Evolutionary conservation across 352 stramenopile species (phyloP).

Genomic region (Phytophthora pseudosyringae): DNA sequence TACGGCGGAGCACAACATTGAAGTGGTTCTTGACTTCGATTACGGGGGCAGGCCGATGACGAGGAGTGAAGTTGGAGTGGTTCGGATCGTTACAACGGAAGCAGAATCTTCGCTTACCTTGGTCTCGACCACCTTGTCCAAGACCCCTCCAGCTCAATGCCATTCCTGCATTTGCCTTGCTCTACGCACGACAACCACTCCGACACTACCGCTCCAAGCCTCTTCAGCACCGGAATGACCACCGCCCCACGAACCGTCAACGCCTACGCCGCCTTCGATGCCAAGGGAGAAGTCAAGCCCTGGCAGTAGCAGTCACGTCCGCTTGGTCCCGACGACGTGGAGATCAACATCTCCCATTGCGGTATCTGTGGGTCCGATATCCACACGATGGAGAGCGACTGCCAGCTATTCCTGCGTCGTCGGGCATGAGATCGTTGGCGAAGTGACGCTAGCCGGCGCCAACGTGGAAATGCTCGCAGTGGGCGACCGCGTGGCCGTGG

Average conservation of each 20-base stretch:
- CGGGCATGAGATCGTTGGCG: conserved; percentile 53
- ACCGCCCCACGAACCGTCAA: conserved; percentile 16
- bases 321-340: conserved; percentile 44
- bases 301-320: conserved; percentile 46
- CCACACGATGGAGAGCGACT: conserved; percentile 37
- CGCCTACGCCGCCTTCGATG: conserved; percentile 45
- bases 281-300: conserved; percentile 19
- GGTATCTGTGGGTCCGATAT: conserved; percentile 57
- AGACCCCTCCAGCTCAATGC: too few relatives aligned
- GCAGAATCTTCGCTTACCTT: too few relatives aligned
- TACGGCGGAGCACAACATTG: too few relatives aligned
- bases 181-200: too few relatives aligned
- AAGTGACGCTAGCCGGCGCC: conserved; percentile 5
- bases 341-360: conserved; percentile 61
- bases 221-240: background rate
- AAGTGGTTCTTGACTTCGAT: too few relatives aligned
- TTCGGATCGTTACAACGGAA: too few relatives aligned
- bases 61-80: too few relatives aligned
- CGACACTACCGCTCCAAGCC: too few relatives aligned
- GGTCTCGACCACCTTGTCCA: too few relatives aligned
- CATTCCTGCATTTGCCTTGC: background rate
- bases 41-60: too few relatives aligned
- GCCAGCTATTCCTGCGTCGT: conserved; percentile 40
- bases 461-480: conserved; percentile 52
- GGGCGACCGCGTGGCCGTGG: conserved; percentile 75